Percentiles rank a stretch among this genome's conserved stretches.
Evolutionary conservation across 169 alveolate genomes (phyloP).

Genomic region (Eimeria praecox): DNA sequence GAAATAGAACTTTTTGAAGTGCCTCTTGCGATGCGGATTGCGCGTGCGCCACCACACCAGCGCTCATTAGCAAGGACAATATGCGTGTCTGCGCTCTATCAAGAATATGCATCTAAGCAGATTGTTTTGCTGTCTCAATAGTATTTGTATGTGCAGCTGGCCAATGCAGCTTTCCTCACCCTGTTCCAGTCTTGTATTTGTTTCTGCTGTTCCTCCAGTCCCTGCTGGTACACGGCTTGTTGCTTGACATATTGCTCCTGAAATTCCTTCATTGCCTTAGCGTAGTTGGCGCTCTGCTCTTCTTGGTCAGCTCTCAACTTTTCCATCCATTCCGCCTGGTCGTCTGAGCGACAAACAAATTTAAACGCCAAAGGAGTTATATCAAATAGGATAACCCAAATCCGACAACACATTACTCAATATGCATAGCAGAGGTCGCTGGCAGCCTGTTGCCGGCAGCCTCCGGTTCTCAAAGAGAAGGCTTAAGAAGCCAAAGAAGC

Average conservation of each 20-base stretch:
- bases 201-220: constrained; percentile 81
- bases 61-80: background rate
- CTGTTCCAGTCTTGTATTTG: constrained; percentile 83
- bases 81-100: background rate
- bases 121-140: too few species aligned
- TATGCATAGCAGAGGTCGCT: background rate
- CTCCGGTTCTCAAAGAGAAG: background rate
- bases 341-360: constrained; percentile 55
- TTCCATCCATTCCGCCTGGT: constrained; percentile 81
- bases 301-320: constrained; percentile 81
- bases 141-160: background rate
- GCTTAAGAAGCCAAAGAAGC: background rate
- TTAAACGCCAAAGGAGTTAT: background rate
- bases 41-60: background rate
- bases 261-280: constrained; percentile 81
- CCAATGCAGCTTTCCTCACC: constrained; percentile 14
- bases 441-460: background rate
- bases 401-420: background rate
- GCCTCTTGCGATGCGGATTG: background rate
- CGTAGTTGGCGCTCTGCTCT: constrained; percentile 79
- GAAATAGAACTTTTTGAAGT: background rate
- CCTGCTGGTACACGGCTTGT: constrained; percentile 83
- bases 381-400: background rate
- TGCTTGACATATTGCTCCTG: constrained; percentile 81
- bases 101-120: background rate